Evolutionary conservation across 202 grass and related monocot genomes (phyloP).

Genomic region (Brachypodium distachyon): DNA sequence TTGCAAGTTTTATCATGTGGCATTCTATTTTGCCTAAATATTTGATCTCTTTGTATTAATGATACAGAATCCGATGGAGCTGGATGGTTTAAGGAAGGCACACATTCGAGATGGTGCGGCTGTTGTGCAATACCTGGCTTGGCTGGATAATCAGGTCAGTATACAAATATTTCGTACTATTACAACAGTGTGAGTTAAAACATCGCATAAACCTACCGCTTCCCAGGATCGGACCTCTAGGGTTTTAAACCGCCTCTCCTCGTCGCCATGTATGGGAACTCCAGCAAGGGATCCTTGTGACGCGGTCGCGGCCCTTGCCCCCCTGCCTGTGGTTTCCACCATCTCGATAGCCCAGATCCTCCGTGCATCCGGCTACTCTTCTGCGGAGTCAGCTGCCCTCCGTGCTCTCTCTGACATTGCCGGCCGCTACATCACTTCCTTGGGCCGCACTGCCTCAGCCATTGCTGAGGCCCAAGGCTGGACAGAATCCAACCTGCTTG

Average conservation of each 20-base stretch:
- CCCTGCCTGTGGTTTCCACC: slow-evolving; percentile 8
- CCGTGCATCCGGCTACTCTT: slow-evolving; percentile 26
- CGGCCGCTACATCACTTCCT: slow-evolving; percentile 34
- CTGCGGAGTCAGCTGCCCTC: slow-evolving; percentile 36
- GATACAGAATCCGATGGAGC: slow-evolving; percentile 64
- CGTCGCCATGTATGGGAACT: slow-evolving; percentile 48
- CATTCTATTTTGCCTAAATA: background rate
- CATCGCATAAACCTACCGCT: slow-evolving; percentile 12
- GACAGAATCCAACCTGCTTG: slow-evolving; percentile 46
- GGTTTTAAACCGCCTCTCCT: slow-evolving; percentile 8
- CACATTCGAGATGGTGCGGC: slow-evolving; percentile 92
- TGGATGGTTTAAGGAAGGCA: slow-evolving; percentile 86
- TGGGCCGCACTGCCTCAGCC: slow-evolving; percentile 22
- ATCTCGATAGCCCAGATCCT: slow-evolving; percentile 49
- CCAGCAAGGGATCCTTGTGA: slow-evolving; percentile 14
- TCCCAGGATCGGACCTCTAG: slow-evolving; percentile 9
- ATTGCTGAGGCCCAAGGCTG: slow-evolving; percentile 29
- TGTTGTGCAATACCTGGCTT: slow-evolving; percentile 83
- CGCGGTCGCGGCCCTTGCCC: background rate
- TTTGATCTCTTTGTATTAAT: slow-evolving; percentile 35
- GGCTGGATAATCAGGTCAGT: slow-evolving; percentile 85
- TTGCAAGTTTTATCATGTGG: background rate
- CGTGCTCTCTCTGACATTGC: slow-evolving; percentile 42
- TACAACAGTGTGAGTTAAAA: background rate
- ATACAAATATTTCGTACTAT: slow-evolving; percentile 17